Conservation (phyloP, 2,329 filamentous ascomycete genomes). For the Macroventuria anomochaeta region DNA sequence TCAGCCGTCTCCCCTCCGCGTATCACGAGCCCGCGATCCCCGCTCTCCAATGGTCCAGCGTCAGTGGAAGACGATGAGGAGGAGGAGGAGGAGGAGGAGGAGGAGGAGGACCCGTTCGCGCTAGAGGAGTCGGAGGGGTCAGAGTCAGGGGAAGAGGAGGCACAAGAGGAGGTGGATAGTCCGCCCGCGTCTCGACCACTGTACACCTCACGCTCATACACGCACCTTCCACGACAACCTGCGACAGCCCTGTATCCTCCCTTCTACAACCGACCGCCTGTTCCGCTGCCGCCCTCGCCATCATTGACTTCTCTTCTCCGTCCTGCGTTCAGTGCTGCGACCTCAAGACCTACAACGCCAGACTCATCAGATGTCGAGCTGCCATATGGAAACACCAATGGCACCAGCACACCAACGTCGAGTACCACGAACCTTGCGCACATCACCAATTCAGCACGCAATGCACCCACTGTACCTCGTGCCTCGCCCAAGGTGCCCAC, state of each 20-base stretch:
- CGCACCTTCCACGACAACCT: slow-evolving; percentile 50
- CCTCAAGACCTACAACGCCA: slow-evolving; percentile 87
- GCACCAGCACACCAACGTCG: slow-evolving; percentile 38
- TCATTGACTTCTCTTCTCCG: slow-evolving; percentile 90
- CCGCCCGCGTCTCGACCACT: slow-evolving; percentile 43
- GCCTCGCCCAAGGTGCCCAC: slow-evolving; percentile 95
- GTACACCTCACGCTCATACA: slow-evolving; percentile 54
- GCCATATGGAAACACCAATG: slow-evolving; percentile 20
- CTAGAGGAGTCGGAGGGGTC: slow-evolving; percentile 29
- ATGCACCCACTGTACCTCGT: slow-evolving; percentile 73
- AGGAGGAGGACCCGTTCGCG: slow-evolving; percentile 24
- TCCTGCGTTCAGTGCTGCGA: slow-evolving; percentile 62
- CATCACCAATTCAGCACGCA: slow-evolving; percentile 64
- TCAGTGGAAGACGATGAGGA: slow-evolving; percentile 37
- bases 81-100: slow-evolving; percentile 25
- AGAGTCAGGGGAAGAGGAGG: slow-evolving; percentile 38
- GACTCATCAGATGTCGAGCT: slow-evolving; percentile 86
- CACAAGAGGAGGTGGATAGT: slow-evolving; percentile 11
- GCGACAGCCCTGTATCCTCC: slow-evolving; percentile 69
- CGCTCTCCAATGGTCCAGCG: slow-evolving; percentile 32
- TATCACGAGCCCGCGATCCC: slow-evolving; percentile 27
- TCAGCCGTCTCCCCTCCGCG: slow-evolving; percentile 13
- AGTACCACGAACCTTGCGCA: slow-evolving; percentile 67
- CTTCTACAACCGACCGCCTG: slow-evolving; percentile 97
- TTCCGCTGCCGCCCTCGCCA: slow-evolving; percentile 88